These are phyloP conservation scores for Talaromyces borbonicus DNA, from an alignment of 495 filamentous ascomycete genomes.

Conservation along the genomic window DNA sequence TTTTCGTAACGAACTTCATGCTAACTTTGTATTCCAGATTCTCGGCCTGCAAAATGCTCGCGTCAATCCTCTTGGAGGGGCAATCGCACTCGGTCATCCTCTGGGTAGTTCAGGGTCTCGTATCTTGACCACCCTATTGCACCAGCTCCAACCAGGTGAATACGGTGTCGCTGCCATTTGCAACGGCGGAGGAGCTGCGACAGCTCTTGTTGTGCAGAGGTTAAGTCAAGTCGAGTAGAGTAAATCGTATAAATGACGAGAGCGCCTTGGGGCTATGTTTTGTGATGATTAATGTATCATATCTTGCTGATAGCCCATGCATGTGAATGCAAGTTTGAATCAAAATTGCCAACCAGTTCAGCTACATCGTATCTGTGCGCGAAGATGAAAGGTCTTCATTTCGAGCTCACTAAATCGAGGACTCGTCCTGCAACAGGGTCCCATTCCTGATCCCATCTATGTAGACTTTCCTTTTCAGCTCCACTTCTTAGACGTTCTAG, in stretches of 20 bases:
- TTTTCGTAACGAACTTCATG: neutral
- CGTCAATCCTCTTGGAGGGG: conserved; percentile 84
- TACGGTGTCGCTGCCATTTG: conserved; percentile 95
- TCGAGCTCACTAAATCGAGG: conserved; percentile 48
- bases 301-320: neutral
- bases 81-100: conserved; percentile 89
- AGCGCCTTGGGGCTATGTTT: neutral
- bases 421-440: conserved; percentile 63
- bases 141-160: conserved; percentile 82
- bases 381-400: too few species aligned
- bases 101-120: conserved; percentile 89
- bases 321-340: too few species aligned
- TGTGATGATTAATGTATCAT: conserved; percentile 1
- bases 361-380: too few species aligned
- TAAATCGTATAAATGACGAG: neutral
- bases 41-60: conserved; percentile 64
- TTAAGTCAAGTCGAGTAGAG: conserved; percentile 52
- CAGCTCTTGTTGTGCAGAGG: conserved; percentile 85
- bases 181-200: conserved; percentile 89
- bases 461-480: conserved; percentile 62
- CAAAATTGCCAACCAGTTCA: too few species aligned
- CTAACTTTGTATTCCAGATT: conserved; percentile 45
- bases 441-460: conserved; percentile 95
- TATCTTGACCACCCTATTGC: conserved; percentile 82
- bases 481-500: conserved; percentile 57